phyloP scores from a whole-genome alignment of 306 rosid species.

The Castanea mollissima region DNA sequence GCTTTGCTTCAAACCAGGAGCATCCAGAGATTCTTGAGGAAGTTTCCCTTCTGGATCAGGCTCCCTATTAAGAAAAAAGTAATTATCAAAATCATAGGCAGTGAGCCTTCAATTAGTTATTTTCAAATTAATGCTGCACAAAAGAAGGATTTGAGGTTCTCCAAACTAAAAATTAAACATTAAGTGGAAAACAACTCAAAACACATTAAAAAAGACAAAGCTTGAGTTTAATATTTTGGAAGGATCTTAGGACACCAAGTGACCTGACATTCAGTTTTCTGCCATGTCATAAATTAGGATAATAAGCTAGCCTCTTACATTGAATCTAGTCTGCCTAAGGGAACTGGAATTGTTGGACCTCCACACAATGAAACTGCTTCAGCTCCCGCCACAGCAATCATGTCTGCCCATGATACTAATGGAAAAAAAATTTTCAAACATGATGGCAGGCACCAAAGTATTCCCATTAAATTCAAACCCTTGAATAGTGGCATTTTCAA shows the following conservation, averaged over 20 bases:
- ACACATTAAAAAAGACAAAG: conserved; percentile 5
- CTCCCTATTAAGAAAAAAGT: conserved; percentile 45
- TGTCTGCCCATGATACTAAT: conserved; percentile 89
- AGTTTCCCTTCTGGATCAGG: conserved; percentile 90
- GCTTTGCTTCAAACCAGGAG: conserved; percentile 71
- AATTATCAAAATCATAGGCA: conserved; percentile 13
- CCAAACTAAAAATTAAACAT: neutral
- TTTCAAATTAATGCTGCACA: neutral
- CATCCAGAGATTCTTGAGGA: conserved; percentile 79
- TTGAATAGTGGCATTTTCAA: conserved; percentile 16
- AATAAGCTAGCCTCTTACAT: conserved; percentile 47
- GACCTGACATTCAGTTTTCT: conserved; percentile 3
- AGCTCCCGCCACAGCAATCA: conserved; percentile 93
- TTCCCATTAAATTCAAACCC: conserved; percentile 16
- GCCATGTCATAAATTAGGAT: conserved; percentile 12
- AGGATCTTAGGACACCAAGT: conserved; percentile 21
- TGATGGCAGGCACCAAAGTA: conserved; percentile 32
- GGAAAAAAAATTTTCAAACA: conserved; percentile 7
- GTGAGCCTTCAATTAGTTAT: conserved; percentile 1
- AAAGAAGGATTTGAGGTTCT: neutral
- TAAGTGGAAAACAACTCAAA: neutral
- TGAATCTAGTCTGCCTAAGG: conserved; percentile 76
- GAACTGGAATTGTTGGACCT: conserved; percentile 78
- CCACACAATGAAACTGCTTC: conserved; percentile 92
- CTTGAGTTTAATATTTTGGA: neutral